These are phyloP conservation scores for Helotiales sp. DNA, from an alignment of 2,329 filamentous ascomycete genomes.

Conservation along the genomic window DNA sequence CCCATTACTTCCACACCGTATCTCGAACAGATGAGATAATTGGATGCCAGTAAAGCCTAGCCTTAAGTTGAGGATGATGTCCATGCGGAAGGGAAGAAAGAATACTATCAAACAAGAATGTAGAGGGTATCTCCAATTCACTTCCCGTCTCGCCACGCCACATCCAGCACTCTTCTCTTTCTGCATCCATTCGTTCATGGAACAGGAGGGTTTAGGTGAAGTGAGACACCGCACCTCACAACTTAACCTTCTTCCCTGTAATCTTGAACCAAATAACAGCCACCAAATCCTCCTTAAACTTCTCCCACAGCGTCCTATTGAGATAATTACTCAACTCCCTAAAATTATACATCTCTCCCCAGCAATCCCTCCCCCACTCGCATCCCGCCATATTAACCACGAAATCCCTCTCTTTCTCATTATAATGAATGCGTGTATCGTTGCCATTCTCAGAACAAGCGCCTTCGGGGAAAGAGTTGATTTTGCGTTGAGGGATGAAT, in stretches of 20 bases:
- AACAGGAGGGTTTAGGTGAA: not conserved
- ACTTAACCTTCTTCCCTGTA: conserved; percentile 49
- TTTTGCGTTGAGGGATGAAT: conserved; percentile 86
- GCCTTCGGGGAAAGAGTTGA: conserved; percentile 91
- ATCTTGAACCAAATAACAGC: conserved; percentile 63
- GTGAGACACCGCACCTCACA: conserved; percentile 26
- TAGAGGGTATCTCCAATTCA: conserved; percentile 14
- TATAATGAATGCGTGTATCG: conserved; percentile 81
- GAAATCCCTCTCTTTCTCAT: conserved; percentile 83
- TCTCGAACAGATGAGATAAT: no score
- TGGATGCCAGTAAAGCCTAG: not conserved
- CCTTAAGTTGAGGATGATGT: not conserved
- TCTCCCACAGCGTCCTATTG: conserved; percentile 81
- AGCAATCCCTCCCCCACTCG: conserved; percentile 95
- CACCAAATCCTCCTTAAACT: conserved; percentile 66
- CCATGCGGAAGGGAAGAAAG: not conserved
- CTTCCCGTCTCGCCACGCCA: not conserved
- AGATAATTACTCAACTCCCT: conserved; percentile 87
- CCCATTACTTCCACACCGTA: no score
- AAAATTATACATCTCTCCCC: conserved; percentile 97
- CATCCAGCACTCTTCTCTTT: no score
- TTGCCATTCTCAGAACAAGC: conserved; percentile 80
- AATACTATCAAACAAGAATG: conserved; percentile 10
- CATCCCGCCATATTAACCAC: conserved; percentile 98
- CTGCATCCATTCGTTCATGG: no score